These are phyloP conservation scores for Fusarium musae DNA, from an alignment of 2,329 filamentous ascomycete species.

Conservation along the genomic window DNA sequence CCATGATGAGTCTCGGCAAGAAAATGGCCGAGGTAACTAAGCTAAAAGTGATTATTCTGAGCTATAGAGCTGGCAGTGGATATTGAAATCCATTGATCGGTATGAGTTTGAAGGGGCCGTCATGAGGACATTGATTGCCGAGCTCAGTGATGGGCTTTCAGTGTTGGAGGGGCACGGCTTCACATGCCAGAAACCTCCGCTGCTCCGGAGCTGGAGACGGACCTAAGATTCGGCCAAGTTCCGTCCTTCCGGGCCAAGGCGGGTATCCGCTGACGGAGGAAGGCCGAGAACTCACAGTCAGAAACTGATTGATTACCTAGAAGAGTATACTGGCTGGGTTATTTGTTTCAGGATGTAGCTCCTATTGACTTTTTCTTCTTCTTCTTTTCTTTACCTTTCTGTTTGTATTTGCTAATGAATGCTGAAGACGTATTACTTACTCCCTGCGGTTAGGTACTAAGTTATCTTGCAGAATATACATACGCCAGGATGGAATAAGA, in stretches of 20 bases:
- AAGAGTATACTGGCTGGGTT: neutral
- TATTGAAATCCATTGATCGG: conserved; percentile 10
- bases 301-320: neutral
- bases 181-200: conserved; percentile 49
- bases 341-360: neutral
- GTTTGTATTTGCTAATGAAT: neutral
- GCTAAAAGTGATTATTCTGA: conserved; percentile 5
- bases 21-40: conserved; percentile 37
- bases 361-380: neutral
- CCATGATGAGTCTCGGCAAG: conserved; percentile 20
- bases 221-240: conserved; percentile 42
- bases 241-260: conserved; percentile 35
- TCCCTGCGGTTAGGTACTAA: neutral
- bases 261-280: conserved; percentile 36
- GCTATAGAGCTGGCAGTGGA: conserved; percentile 3
- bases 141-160: neutral
- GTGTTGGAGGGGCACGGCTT: conserved; percentile 24
- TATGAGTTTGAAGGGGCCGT: neutral
- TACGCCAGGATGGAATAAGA: neutral
- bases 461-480: neutral
- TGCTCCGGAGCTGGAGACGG: conserved; percentile 41
- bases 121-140: conserved; percentile 19
- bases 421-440: neutral
- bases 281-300: conserved; percentile 34
- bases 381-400: neutral